Percentiles rank a stretch among this genome's conserved stretches.
Conservation (phyloP, 2,329 filamentous ascomycete genomes). For the Fusarium sacchari region DNA sequence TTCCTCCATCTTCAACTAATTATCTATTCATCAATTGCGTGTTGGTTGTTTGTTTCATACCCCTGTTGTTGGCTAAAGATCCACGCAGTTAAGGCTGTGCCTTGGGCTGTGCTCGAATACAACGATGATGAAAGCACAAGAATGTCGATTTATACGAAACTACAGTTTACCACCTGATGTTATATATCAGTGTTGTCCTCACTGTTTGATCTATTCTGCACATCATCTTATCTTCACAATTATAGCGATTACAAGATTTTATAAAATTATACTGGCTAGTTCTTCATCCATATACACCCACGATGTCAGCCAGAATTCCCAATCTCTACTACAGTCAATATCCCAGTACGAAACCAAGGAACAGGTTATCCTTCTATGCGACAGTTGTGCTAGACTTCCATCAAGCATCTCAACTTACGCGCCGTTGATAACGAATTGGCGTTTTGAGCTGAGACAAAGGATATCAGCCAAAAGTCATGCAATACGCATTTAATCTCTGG, state of each 20-base stretch:
- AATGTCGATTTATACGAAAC: neutral
- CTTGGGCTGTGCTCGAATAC: neutral
- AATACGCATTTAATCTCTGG: accelerated
- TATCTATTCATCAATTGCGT: neutral
- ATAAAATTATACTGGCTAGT: neutral
- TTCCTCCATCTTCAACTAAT: neutral
- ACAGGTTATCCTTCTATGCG: neutral
- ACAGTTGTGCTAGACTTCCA: neutral
- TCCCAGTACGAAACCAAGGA: neutral
- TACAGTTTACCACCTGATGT: neutral
- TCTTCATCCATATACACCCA: neutral
- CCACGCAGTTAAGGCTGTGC: neutral
- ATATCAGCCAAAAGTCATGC: no score
- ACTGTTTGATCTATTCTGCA: no score
- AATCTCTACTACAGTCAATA: neutral
- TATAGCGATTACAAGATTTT: neutral
- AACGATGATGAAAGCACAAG: neutral
- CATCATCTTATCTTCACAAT: neutral
- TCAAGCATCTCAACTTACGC: neutral
- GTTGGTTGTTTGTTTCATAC: neutral
- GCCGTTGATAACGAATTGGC: neutral
- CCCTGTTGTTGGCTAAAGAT: neutral
- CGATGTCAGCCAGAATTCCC: neutral
- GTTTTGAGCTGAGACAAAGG: neutral
- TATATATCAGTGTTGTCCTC: neutral